Evolutionary conservation across 164 flowering plant species (phyloP).

Genomic region (Sedum album): DNA sequence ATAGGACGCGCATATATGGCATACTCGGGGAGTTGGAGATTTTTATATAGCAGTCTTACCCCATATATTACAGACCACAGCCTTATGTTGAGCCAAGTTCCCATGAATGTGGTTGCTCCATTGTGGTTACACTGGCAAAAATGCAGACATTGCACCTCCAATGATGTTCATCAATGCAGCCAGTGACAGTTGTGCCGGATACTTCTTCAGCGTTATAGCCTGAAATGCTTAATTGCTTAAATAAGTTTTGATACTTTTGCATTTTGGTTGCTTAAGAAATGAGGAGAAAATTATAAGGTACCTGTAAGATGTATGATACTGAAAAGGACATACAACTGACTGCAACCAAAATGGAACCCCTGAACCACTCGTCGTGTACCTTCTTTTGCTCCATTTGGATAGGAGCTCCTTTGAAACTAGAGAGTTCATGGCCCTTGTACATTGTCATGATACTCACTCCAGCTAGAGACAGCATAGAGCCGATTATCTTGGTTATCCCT

Average conservation of each 20-base stretch:
- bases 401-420: slow-evolving; percentile 32
- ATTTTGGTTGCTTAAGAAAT: neutral
- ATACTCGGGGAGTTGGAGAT: too few relatives aligned
- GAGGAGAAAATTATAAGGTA: neutral
- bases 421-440: slow-evolving; percentile 56
- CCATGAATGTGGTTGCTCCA: slow-evolving; percentile 53
- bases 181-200: slow-evolving; percentile 74
- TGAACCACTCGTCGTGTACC: slow-evolving; percentile 57
- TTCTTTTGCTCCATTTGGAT: slow-evolving; percentile 34
- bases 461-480: slow-evolving; percentile 60
- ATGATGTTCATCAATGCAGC: slow-evolving; percentile 78
- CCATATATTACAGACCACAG: slow-evolving; percentile 55
- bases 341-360: slow-evolving; percentile 60
- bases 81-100: slow-evolving; percentile 46
- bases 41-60: slow-evolving; percentile 29
- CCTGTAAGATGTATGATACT: slow-evolving; percentile 86
- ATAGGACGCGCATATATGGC: too few relatives aligned
- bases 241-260: neutral
- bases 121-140: slow-evolving; percentile 25
- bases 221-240: slow-evolving; percentile 14
- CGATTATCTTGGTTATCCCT: slow-evolving; percentile 60
- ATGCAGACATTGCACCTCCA: slow-evolving; percentile 82
- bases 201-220: slow-evolving; percentile 64
- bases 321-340: slow-evolving; percentile 78
- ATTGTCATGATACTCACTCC: slow-evolving; percentile 74